phyloP scores from a whole-genome alignment of 2,329 filamentous ascomycete species.

The Colletotrichum sojae region DNA sequence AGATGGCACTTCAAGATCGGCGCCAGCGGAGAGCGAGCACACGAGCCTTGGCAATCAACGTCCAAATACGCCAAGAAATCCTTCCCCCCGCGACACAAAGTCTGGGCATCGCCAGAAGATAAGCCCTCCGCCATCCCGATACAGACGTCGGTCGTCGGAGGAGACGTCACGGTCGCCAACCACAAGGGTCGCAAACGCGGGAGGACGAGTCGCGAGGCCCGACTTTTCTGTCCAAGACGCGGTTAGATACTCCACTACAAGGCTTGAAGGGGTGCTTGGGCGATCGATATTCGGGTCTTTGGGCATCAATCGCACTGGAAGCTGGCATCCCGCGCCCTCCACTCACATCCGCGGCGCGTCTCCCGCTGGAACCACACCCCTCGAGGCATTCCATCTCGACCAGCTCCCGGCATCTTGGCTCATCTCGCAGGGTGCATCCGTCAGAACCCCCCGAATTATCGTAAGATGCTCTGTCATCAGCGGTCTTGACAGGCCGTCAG shows the following conservation, averaged over 20 bases:
- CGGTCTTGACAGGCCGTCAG: conserved; percentile 4
- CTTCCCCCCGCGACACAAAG: background rate
- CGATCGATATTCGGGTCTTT: background rate
- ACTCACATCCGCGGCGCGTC: background rate
- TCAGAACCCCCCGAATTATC: conserved; percentile 6
- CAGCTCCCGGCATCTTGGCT: conserved; percentile 17
- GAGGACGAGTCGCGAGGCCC: conserved; percentile 33
- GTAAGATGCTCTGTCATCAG: conserved; percentile 35
- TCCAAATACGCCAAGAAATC: background rate
- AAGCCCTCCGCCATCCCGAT: background rate
- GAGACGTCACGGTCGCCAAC: conserved; percentile 16
- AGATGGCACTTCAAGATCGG: background rate
- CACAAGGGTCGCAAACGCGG: conserved; percentile 14
- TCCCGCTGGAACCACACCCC: background rate
- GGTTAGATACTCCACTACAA: too few species aligned
- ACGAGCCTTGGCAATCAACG: background rate
- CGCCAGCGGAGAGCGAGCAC: background rate
- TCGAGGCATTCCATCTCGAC: background rate
- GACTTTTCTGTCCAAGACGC: conserved; percentile 1
- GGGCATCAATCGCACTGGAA: conserved; percentile 8
- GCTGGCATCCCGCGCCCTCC: conserved; percentile 1
- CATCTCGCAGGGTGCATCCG: conserved; percentile 19
- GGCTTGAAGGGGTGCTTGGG: background rate
- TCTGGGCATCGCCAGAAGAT: background rate
- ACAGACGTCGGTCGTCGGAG: background rate